Base-by-base conservation (phyloP, 176 grass and related monocot species). In the Zizania latifolia region DNA sequence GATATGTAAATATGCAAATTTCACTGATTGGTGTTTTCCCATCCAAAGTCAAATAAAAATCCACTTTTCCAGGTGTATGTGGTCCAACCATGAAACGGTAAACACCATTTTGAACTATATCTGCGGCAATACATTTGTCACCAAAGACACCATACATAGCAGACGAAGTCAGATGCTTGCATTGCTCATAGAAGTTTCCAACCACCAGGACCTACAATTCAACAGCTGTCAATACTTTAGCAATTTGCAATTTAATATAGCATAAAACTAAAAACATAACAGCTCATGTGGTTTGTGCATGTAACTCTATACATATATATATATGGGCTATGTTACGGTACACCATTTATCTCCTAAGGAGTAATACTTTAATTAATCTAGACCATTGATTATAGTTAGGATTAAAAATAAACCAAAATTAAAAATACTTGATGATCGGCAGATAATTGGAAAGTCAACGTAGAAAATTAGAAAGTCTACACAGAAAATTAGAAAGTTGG, bases 41-140 rank as follows among this genome's bases (percentile, higher is more conserved):
- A 81, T 99, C 91, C 62, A 88, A 64, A 75, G 86, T 90, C 74
- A 99, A 74, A 79, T 85, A 99, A 78, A 99, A 72, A 58, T 99
- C 77, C 34, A 87, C 82, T 28, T 15, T 19, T 72, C 95, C 89
- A 90, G 91, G 89, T 41, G 71, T 70, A 58, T 88, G 85, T 82
- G 89, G 82, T 41, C 62, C 54, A 53, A 64, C 58, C 26, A 78
- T 76, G 57, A 88, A 81, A 73, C 91, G 87, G 64, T 92, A 89
- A 45, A 99, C 91, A 32, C 91, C 95, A 78, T 89, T 28, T 77
- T 92, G 89, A 80, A 94, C 81, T 68, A 75, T 75, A 43, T 90
- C 87, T 62, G 68, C 73, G n/a, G 73, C 50, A 76, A 86, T 72
- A 76, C 75, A 90, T 72, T 60, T 81, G 15, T 83, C 86, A 48